Conservation (phyloP, 108 stramenopile genomes). For the Fistulifera pelliculosa region DNA sequence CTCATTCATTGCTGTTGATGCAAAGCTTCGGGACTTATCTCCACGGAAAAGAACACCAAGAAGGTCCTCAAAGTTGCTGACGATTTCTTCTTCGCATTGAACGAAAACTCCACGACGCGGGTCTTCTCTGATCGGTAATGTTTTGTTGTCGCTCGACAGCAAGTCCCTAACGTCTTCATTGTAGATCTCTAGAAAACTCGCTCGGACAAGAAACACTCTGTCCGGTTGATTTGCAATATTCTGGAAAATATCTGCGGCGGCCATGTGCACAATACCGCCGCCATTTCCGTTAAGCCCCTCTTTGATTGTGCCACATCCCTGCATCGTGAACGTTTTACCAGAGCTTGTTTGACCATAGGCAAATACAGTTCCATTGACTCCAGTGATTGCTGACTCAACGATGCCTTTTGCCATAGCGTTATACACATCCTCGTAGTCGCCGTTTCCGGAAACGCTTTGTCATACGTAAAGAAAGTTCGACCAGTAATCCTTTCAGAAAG, state of each 20-base stretch:
- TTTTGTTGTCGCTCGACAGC: conserved; percentile 38
- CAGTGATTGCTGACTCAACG: conserved; percentile 76
- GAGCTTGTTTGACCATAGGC: conserved; percentile 90
- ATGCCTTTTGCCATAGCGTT: conserved; percentile 77
- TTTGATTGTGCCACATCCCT: conserved; percentile 66
- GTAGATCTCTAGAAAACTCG: conserved; percentile 98
- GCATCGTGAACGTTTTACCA: conserved; percentile 93
- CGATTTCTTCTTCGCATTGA: conserved; percentile 73
- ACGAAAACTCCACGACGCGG: conserved; percentile 94
- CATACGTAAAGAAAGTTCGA: conserved; percentile 87
- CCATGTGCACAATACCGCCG: conserved; percentile 79
- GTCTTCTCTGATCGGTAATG: conserved; percentile 84
- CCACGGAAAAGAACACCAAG: conserved; percentile 68
- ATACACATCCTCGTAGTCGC: conserved; percentile 83
- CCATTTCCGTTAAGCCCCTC: conserved; percentile 34
- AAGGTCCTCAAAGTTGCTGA: conserved; percentile 71
- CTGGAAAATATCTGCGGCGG: conserved; percentile 71
- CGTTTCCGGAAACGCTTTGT: conserved; percentile 83
- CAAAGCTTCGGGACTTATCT: conserved; percentile 83
- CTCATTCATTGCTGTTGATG: conserved; percentile 94
- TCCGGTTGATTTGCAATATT: conserved; percentile 50
- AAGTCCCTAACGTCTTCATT: conserved; percentile 98
- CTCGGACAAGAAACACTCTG: conserved; percentile 78
- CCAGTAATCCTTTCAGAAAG: conserved; percentile 47
- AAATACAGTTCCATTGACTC: conserved; percentile 97